Evolutionary conservation across 768 basidiomycete genomes (phyloP).

Genomic region (Coprinopsis marcescibilis): DNA sequence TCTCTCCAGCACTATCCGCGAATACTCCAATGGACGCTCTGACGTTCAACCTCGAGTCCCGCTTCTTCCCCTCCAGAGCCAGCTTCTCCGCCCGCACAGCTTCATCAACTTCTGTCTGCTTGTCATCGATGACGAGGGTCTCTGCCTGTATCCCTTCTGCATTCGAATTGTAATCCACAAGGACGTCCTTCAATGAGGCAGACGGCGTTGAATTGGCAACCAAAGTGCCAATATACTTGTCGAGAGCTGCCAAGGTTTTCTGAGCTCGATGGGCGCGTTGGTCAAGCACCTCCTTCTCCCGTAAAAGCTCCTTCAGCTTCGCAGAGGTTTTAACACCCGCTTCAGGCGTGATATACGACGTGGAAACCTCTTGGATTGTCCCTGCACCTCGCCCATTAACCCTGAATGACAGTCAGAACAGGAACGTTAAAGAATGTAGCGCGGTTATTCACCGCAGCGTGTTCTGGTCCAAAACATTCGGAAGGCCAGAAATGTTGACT

Average conservation of each 20-base stretch:
- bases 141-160: constrained; percentile 25
- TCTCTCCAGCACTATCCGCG: constrained; percentile 27
- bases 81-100: constrained; percentile 20
- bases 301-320: constrained; percentile 18
- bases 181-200: constrained; percentile 19
- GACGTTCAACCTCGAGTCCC: constrained; percentile 19
- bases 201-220: constrained; percentile 24
- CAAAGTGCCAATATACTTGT: constrained; percentile 28
- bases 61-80: constrained; percentile 12
- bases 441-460: constrained; percentile 29
- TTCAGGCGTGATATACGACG: constrained; percentile 17
- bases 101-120: constrained; percentile 19
- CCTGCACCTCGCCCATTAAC: constrained; percentile 39
- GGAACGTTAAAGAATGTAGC: not conserved
- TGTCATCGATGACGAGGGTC: constrained; percentile 19
- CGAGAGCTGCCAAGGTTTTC: constrained; percentile 22
- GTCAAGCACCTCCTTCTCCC: constrained; percentile 17
- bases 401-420: constrained; percentile 18
- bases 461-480: constrained; percentile 27
- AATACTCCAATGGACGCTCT: constrained; percentile 30
- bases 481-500: constrained; percentile 31
- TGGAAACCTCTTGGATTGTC: constrained; percentile 40
- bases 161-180: constrained; percentile 26
- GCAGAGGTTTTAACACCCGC: constrained; percentile 20
- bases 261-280: constrained; percentile 26